Conservation (phyloP, 2,329 filamentous ascomycete genomes). For the Madurella mycetomatis region DNA sequence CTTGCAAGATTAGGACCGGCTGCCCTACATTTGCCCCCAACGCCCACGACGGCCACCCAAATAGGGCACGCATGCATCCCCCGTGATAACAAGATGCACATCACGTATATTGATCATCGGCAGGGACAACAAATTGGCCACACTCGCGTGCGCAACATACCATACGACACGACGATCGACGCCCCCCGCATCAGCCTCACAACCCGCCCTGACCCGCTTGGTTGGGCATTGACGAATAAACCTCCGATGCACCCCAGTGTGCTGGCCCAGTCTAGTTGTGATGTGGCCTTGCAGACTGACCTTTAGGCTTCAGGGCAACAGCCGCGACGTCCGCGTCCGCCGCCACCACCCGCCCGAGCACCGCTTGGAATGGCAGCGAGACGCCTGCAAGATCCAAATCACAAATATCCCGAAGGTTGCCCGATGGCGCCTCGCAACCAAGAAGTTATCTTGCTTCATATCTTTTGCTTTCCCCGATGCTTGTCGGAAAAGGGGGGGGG, state of each 20-base stretch:
- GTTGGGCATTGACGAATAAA: neutral
- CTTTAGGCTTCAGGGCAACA: neutral
- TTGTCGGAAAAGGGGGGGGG: too few relatives aligned
- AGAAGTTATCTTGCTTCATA: too few relatives aligned
- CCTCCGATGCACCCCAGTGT: neutral
- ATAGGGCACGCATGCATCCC: neutral
- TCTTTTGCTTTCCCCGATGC: too few relatives aligned
- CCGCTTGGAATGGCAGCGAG: too few relatives aligned
- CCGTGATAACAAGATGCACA: neutral
- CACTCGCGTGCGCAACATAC: neutral
- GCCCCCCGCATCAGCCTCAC: neutral
- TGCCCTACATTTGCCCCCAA: neutral
- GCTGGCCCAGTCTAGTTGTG: neutral
- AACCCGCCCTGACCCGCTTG: neutral
- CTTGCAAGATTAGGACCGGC: too few relatives aligned
- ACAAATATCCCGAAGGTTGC: too few relatives aligned
- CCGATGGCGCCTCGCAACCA: too few relatives aligned
- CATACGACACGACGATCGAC: too few relatives aligned
- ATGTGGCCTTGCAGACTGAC: neutral
- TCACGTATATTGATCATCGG: neutral
- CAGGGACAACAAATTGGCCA: neutral
- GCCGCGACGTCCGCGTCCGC: too few relatives aligned
- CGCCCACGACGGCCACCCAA: neutral
- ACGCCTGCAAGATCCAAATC: too few relatives aligned
- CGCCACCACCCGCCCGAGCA: too few relatives aligned